Evolutionary conservation across 2,329 filamentous ascomycete genomes (phyloP).

Genomic region (Colletotrichum spinosum): DNA sequence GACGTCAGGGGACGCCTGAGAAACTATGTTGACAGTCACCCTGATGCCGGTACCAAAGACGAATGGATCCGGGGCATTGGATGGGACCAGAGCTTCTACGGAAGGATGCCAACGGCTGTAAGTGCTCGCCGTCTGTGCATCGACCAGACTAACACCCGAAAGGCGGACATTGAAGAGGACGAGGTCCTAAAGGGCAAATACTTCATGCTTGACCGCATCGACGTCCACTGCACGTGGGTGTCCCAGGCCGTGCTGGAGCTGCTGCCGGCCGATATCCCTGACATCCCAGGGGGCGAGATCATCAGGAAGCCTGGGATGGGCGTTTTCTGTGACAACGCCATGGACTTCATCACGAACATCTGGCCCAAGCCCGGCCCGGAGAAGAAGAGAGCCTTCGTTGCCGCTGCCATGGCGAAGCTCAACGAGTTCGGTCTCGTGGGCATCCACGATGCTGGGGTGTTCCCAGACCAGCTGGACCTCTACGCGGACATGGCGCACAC

Average conservation of each 20-base stretch:
- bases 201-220: slow-evolving; percentile 77
- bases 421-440: slow-evolving; percentile 76
- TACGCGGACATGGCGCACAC: slow-evolving; percentile 61
- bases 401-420: slow-evolving; percentile 70
- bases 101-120: slow-evolving; percentile 74
- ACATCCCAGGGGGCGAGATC: slow-evolving; percentile 73
- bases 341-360: slow-evolving; percentile 68
- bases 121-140: slow-evolving; percentile 42
- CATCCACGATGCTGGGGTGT: slow-evolving; percentile 75
- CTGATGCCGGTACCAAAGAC: slow-evolving; percentile 61
- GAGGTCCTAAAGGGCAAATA: slow-evolving; percentile 65
- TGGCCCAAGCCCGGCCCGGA: slow-evolving; percentile 67
- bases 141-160: neutral
- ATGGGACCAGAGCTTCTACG: slow-evolving; percentile 77
- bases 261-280: slow-evolving; percentile 63
- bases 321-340: slow-evolving; percentile 80
- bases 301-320: slow-evolving; percentile 70
- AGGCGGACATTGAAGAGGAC: slow-evolving; percentile 63
- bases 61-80: slow-evolving; percentile 76
- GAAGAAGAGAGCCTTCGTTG: slow-evolving; percentile 66
- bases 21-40: slow-evolving; percentile 61
- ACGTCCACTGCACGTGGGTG: slow-evolving; percentile 78
- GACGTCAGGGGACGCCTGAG: slow-evolving; percentile 66
- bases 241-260: slow-evolving; percentile 72
- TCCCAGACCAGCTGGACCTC: slow-evolving; percentile 64